Evolutionary conservation across 306 rosid species (phyloP), one percentile per base, ranked within the genome.

Genomic region (Gastrolobium villosum): DNA sequence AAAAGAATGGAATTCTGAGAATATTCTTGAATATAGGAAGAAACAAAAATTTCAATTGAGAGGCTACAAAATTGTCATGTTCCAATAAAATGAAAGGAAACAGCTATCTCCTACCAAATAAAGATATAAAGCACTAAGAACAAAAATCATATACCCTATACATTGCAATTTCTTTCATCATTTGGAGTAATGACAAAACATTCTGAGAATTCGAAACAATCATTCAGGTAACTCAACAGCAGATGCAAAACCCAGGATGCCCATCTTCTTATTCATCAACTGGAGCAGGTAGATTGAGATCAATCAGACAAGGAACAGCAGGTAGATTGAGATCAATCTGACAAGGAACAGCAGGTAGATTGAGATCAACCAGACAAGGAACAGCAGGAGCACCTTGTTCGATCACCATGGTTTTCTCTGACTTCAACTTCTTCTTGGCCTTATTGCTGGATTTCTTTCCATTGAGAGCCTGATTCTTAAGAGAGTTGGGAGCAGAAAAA

Each of bases 231-330:
- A 55, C 85, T 65, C 44, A 35, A 39, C 30, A 56, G 76, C 52
- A n/a, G 75, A 63, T 76, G 77, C 75, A 62, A 52, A 84, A 82
- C 50, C 65, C 77, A 76, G 85, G 79, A 71, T 73, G 80, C 66
- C 49, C 83, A 64, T 59, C 81, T 57, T 74, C 63, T 54, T 88
- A 90, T 46, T 92, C 96, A 73, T 90, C 96, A 70, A 76, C 70
- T 39, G 96, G 91, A 81, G 98, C 94, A 70, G 98, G 98, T 65
- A 88, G 90, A 74, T 94, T 94, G 34, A 94, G 97, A 90, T 94
- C 98, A 77, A 94, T 85, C 30, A 89, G 76, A 36, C 91, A 85
- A 32, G 84, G 86, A n/a, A n/a, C n/a, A n/a, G n/a, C n/a, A n/a
- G n/a, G n/a, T n/a, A n/a, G n/a, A n/a, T n/a, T n/a, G n/a, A n/a